Evolutionary conservation across 2,329 filamentous ascomycete genomes (phyloP), one percentile per base, ranked within the genome.

Genomic region (Incumbomyces delicatus): DNA sequence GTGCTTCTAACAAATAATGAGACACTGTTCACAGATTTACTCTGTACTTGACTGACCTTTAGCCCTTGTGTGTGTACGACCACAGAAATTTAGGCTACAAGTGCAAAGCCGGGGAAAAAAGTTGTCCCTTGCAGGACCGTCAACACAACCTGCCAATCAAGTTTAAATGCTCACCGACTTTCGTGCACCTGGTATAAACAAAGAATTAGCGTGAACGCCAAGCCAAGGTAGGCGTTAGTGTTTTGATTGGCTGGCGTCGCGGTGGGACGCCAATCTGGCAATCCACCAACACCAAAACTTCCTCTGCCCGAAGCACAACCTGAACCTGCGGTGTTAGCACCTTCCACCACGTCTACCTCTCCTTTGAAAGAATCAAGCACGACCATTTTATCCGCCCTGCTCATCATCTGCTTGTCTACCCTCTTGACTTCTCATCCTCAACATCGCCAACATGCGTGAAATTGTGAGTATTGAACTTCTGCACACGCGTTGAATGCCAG

Each of bases 401-500:
- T 22, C 34, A 29, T 38, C 33, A 14, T 12, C 42, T n/a, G 44
- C 36, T 47, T 33, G 31, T 38, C 33, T 41, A 44, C 40, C 44
- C 8, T 22, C 22, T 30, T 45, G 27, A 36, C 5, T 35, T 11
- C 10, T 17, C 32, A 22, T 31, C 44, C 31, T 40, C 27, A 7
- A 11, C 6, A 45, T 60, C 61, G 62, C 63, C 77, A 82, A 72
- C 58, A 84, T 84, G 80, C 80, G 80, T 79, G 80, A 84, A 74
- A 84, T 84, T 65, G 80, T 83, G 73, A 70, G 80, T 79, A 44
- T 30, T 39, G n/a, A 32, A 18, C 6, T 13, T 18, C 3, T 13
- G 3, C 14, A 39, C 12, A 39, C 36, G 18, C 18, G 36, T 42
- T 46, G 22, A 27, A 27, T 27, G 5, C 4, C 4, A 4, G 4